Evolutionary conservation across 352 stramenopile species (phyloP).

Genomic region (Aphanomyces invadans): DNA sequence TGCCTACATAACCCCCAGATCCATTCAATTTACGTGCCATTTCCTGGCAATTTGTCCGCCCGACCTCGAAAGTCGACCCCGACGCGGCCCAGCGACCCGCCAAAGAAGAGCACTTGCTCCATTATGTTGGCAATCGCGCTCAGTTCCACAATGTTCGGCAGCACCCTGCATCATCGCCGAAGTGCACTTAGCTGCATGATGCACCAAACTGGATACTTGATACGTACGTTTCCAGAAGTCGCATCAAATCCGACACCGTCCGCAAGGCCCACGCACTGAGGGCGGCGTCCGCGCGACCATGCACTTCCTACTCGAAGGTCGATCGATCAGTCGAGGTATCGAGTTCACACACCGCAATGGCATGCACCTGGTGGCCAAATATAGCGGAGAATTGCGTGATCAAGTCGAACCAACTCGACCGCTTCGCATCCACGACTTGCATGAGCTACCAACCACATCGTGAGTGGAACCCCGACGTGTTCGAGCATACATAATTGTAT

Average conservation of each 20-base stretch:
- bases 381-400: slow-evolving; percentile 88
- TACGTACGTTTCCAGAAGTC: slow-evolving; percentile 67
- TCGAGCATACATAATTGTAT: slow-evolving; percentile 69
- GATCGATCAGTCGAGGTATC: too few relatives aligned
- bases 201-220: too few relatives aligned
- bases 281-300: slow-evolving; percentile 71
- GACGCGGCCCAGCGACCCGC: slow-evolving; percentile 65
- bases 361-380: slow-evolving; percentile 63
- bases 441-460: slow-evolving; percentile 41
- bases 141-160: slow-evolving; percentile 81
- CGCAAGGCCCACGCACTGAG: slow-evolving; percentile 74
- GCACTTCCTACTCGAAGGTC: slow-evolving; percentile 39
- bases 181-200: too few relatives aligned
- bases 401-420: slow-evolving; percentile 86
- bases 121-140: slow-evolving; percentile 69
- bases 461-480: neutral
- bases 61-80: slow-evolving; percentile 72
- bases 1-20: slow-evolving; percentile 25
- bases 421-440: slow-evolving; percentile 82
- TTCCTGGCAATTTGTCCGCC: too few relatives aligned
- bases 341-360: too few relatives aligned
- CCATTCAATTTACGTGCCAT: too few relatives aligned
- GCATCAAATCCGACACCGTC: slow-evolving; percentile 71
- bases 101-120: slow-evolving; percentile 83
- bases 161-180: slow-evolving; percentile 43